phyloP scores from a whole-genome alignment of 345 rosid genomes.

The Viola odorata region DNA sequence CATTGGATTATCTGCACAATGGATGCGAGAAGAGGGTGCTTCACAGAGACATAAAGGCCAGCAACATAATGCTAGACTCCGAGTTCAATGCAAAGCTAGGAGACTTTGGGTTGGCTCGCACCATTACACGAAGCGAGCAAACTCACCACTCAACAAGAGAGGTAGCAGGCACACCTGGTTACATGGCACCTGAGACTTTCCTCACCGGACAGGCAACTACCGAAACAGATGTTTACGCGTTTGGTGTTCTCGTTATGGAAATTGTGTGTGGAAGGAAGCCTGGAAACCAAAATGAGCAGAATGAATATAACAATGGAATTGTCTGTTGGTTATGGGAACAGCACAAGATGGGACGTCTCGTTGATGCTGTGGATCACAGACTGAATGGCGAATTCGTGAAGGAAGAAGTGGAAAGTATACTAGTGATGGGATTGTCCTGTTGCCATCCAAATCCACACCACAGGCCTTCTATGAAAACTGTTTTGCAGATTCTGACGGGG shows the following conservation, averaged over 20 bases:
- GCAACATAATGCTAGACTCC: slow-evolving; percentile 72
- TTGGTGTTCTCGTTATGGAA: slow-evolving; percentile 60
- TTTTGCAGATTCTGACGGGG: slow-evolving; percentile 57
- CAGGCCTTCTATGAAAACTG: slow-evolving; percentile 62
- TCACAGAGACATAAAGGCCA: slow-evolving; percentile 64
- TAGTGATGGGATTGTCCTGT: slow-evolving; percentile 62
- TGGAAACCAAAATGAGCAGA: slow-evolving; percentile 20
- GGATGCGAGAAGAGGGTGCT: slow-evolving; percentile 62
- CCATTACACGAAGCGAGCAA: slow-evolving; percentile 45
- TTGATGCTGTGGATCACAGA: slow-evolving; percentile 47
- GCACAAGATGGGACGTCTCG: slow-evolving; percentile 34
- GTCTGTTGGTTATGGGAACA: slow-evolving; percentile 69
- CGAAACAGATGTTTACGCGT: slow-evolving; percentile 64
- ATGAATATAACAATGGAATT: slow-evolving; percentile 43
- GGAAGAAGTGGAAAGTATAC: slow-evolving; percentile 39
- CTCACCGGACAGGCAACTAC: slow-evolving; percentile 55
- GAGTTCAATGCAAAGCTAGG: slow-evolving; percentile 53
- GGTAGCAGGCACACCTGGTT: slow-evolving; percentile 69
- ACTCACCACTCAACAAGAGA: slow-evolving; percentile 71
- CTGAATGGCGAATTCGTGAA: slow-evolving; percentile 29
- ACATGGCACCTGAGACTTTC: slow-evolving; percentile 80
- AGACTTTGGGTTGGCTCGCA: slow-evolving; percentile 75
- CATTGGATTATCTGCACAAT: slow-evolving; percentile 64
- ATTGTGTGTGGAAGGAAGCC: slow-evolving; percentile 59
- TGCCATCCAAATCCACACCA: slow-evolving; percentile 71